phyloP scores from a whole-genome alignment of 306 rosid species.

The Nissolia schottii region DNA sequence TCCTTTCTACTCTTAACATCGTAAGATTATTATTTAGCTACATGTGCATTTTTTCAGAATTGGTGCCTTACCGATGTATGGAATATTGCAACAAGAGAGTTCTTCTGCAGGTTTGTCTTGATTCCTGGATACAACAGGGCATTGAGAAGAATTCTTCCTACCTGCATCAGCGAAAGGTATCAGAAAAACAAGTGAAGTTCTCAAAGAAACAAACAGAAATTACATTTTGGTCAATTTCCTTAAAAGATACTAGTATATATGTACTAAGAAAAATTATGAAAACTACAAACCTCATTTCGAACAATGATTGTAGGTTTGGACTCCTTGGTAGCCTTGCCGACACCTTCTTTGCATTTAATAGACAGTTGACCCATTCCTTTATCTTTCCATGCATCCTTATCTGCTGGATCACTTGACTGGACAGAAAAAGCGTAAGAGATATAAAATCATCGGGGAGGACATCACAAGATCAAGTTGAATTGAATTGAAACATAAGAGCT shows the following conservation, averaged over 20 bases:
- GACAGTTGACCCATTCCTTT: constrained; percentile 87
- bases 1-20: constrained; percentile 1
- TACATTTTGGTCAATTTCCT: not conserved
- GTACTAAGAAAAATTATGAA: not conserved
- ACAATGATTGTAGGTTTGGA: constrained; percentile 90
- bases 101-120: constrained; percentile 87
- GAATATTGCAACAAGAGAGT: constrained; percentile 87
- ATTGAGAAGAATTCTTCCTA: constrained; percentile 85
- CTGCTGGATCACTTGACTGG: constrained; percentile 84
- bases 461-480: constrained; percentile 4
- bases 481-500: not conserved
- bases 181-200: constrained; percentile 4
- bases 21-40: not conserved
- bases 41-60: not conserved
- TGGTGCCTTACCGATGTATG: constrained; percentile 70
- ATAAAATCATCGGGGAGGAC: not conserved
- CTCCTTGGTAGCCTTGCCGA: constrained; percentile 83
- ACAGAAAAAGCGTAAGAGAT: constrained; percentile 16
- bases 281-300: constrained; percentile 78
- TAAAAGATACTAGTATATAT: not conserved
- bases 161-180: constrained; percentile 50
- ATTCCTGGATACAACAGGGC: constrained; percentile 90
- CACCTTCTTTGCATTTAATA: constrained; percentile 90
- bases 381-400: constrained; percentile 86
- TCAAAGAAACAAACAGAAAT: not conserved